phyloP scores from a whole-genome alignment of 306 rosid genomes.

The Glycine soja region DNA sequence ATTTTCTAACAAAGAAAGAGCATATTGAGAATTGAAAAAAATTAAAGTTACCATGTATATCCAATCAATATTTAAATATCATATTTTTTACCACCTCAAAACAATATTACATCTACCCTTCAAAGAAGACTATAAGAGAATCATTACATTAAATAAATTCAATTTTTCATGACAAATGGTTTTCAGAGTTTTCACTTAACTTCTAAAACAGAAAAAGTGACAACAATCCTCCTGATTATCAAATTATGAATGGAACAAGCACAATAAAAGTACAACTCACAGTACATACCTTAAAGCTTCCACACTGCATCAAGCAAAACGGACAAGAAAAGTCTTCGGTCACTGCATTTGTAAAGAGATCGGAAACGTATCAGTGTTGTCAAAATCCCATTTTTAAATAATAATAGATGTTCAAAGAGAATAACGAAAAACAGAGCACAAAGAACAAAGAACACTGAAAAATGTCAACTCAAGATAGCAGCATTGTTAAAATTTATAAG shows the following conservation, averaged over 20 bases:
- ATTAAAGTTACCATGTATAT: background rate
- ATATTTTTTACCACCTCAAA: conserved; percentile 11
- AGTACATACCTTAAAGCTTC: conserved; percentile 82
- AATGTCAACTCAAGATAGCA: conserved; percentile 21
- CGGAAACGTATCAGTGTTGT: conserved; percentile 34
- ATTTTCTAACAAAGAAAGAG: background rate
- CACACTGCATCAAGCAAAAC: conserved; percentile 92
- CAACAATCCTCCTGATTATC: conserved; percentile 33
- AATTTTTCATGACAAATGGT: conserved; percentile 15
- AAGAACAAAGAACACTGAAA: conserved; percentile 25
- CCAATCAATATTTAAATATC: conserved; percentile 20
- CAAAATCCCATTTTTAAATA: background rate
- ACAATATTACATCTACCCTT: conserved; percentile 14
- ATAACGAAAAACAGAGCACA: conserved; percentile 14
- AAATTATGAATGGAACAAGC: conserved; percentile 30
- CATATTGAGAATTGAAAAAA: conserved; percentile 1
- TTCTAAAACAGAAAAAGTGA: conserved; percentile 36
- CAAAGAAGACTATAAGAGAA: background rate
- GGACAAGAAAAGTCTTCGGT: conserved; percentile 94
- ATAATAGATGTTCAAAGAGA: background rate
- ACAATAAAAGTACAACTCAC: conserved; percentile 31
- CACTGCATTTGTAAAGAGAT: conserved; percentile 64
- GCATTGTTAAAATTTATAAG: conserved; percentile 23
- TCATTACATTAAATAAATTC: conserved; percentile 17
- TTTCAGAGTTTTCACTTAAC: conserved; percentile 10